Evolutionary conservation across 2,329 filamentous ascomycete genomes (phyloP), one percentile per base, ranked within the genome.

Genomic region (Trichoderma pleuroti): DNA sequence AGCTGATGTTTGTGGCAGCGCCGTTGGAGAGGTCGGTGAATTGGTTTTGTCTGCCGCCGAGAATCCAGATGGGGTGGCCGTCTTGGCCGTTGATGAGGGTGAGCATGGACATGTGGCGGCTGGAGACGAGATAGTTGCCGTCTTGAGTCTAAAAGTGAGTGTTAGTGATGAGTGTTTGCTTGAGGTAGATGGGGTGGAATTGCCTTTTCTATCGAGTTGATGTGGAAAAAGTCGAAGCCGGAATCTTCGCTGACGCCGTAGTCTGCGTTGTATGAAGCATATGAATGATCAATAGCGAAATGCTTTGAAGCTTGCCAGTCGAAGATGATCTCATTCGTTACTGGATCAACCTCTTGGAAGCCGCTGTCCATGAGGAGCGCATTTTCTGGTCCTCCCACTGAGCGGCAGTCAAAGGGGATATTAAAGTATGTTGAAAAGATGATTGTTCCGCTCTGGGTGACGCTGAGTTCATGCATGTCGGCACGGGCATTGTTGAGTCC

Each of bases 401-500:
- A 21, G 18, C 52, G 32, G 32, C 64, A 67, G 8, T 67, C 64
- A 11, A 30, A 67, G 1, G 64, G 64, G 9, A 67, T 67, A 18
- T 56, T 67, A 18, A 67, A 67, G 11, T 67, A 67, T 7, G 64
- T 67, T 12, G 64, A 67, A 3, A 67, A 67, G 11, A 67, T 67
- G 18, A 67, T 3, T 10, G 49, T 57, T 18, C 30, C 52, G 18
- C 5, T 21, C 1, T 30, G 26, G 1, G 64, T 57, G 46, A 67
- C 64, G n/a, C 52, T 56, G 18, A 67, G 64, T 14, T 67, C 64
- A 30, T 67, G 64, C 64, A 67, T 67, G 7, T 67, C 81, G 9
- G 77, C 78, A 11, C 76, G 70, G 0, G 78, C 79, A 28, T 78
- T 79, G 11, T 74, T 74, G 14, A 81, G 72, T 12, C 80, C 78